Evolutionary conservation across 2,329 filamentous ascomycete genomes (phyloP), one percentile per base, ranked within the genome.

Genomic region (Stachybotrys echinatus): DNA sequence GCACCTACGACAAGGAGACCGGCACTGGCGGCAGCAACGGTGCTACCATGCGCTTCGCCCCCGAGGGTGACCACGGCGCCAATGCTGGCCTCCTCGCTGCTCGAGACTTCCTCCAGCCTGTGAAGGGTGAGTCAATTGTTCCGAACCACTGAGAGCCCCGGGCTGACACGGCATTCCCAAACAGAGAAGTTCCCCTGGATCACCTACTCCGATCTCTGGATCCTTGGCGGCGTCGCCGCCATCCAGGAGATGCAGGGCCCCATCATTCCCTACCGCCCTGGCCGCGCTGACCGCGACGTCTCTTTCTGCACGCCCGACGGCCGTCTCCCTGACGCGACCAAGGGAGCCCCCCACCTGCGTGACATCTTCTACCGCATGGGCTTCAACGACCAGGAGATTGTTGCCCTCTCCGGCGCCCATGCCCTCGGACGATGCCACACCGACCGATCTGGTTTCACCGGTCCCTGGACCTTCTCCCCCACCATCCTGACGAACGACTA

Each of bases 241-340:
- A 84, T 97, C 67, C 92, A 97, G 75, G 92, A 99, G 75, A 92
- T 96, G 86, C 84, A 92, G 67, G 92, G 92, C 6, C 92, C 92
- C 54, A 74, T 77, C 62, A 84, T 99, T 60, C 89, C 91, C 53
- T 99, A 84, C 86, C 83, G 92, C 63, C 89, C 92, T 46, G 92
- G 92, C 63, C 90, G 92, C 62, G 55, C 71, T 52, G 92, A 99
- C 72, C 80, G 80, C 61, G 92, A 96, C 59, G 74, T 88, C 23
- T 73, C 85, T 52, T 89, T 84, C 69, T 96, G 92, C 82, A 96
- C 94, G 23, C 94, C 94, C 47, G 92, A 96, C 65, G 94, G 94
- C 58, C 91, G 92, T 70, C 79, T 83, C 23, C 80, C 92, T 55
- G 91, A 99, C 67, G 92, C 80, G 47, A 70, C 83, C 61, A 83